Percentiles rank a stretch among this genome's conserved stretches.
Evolutionary conservation across 441 rosid species (phyloP).

Genomic region (Corymbia calophylla): DNA sequence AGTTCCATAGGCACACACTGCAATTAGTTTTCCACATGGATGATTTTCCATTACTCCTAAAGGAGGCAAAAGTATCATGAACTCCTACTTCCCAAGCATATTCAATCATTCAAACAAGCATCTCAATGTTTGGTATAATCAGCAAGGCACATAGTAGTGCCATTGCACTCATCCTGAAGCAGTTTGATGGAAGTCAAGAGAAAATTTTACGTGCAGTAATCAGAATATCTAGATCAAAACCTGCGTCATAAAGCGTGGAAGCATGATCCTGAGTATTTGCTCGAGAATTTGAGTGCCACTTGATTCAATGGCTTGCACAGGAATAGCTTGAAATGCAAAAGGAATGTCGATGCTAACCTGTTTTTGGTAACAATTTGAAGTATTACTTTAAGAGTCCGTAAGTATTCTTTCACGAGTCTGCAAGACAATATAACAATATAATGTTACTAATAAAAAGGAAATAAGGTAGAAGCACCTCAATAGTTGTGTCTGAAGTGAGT

Average conservation of each 20-base stretch:
- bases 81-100: background rate
- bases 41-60: background rate
- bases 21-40: background rate
- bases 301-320: slow-evolving; percentile 64
- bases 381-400: background rate
- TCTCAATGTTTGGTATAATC: background rate
- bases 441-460: background rate
- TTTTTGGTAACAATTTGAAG: background rate
- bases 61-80: background rate
- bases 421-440: background rate
- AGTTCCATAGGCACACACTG: background rate
- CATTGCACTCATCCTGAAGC: background rate
- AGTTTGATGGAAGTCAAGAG: background rate
- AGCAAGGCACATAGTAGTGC: background rate
- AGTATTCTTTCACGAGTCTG: background rate
- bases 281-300: slow-evolving; percentile 79
- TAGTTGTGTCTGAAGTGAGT: slow-evolving; percentile 85
- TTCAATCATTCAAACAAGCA: background rate
- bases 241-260: slow-evolving; percentile 92
- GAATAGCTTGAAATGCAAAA: slow-evolving; percentile 65
- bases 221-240: slow-evolving; percentile 21
- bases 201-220: background rate
- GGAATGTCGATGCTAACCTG: slow-evolving; percentile 84
- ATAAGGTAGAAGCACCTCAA: slow-evolving; percentile 44
- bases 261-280: slow-evolving; percentile 76